Evolutionary conservation across 2,329 filamentous ascomycete species (phyloP).

Genomic region (Chrysosporium queenslandicum): DNA sequence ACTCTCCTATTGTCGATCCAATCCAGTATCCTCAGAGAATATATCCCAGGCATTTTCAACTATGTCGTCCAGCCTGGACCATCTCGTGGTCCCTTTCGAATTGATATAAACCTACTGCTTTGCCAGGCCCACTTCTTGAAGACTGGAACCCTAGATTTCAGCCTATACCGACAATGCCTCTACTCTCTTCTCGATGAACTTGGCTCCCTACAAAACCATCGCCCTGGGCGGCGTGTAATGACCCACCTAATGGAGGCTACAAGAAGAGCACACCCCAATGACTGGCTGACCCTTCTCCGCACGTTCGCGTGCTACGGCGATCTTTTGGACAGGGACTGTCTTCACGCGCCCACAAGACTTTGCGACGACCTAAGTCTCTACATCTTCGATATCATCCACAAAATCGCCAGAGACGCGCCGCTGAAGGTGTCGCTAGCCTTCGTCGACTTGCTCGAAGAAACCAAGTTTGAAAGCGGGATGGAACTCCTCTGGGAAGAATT

Average conservation of each 20-base stretch:
- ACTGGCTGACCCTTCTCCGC: not conserved
- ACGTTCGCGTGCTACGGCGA: constrained; percentile 9
- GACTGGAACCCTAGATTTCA: not conserved
- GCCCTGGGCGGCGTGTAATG: not conserved
- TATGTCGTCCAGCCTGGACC: not conserved
- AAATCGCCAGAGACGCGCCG: not conserved
- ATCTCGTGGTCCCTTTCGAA: not conserved
- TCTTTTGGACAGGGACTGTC: not conserved
- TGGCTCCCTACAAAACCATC: not conserved
- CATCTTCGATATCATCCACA: not conserved
- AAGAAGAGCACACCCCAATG: not conserved
- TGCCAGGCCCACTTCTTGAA: not conserved
- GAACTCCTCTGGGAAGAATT: not conserved
- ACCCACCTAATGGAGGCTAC: not conserved
- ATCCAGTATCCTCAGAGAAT: not conserved
- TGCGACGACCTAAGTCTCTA: constrained; percentile 1
- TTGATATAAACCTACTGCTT: not conserved
- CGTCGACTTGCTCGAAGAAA: not conserved
- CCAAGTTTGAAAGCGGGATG: not conserved
- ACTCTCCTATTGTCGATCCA: not conserved
- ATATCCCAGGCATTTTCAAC: not conserved
- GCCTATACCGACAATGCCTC: not conserved
- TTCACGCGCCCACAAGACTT: not conserved
- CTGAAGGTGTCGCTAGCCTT: constrained; percentile 1
- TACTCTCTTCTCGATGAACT: not conserved